phyloP scores from a whole-genome alignment of 345 rosid genomes.

The Acer campestre region DNA sequence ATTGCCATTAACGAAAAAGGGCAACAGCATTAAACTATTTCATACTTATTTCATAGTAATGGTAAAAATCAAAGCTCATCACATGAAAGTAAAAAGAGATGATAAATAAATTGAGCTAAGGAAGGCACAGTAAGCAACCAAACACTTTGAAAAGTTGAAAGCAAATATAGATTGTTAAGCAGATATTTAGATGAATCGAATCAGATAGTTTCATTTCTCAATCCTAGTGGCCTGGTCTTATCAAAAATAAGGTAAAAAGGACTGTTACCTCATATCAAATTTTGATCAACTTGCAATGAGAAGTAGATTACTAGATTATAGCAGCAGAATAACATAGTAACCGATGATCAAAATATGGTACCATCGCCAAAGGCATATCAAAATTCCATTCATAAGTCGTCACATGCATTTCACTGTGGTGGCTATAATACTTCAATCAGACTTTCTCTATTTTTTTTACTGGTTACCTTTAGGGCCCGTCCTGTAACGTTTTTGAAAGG shows the following conservation, averaged over 20 bases:
- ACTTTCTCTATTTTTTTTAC: not conserved
- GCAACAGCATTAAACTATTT: not conserved
- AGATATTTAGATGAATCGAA: not conserved
- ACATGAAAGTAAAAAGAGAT: not conserved
- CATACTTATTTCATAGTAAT: not conserved
- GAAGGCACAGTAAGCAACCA: not conserved
- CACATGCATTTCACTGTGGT: not conserved
- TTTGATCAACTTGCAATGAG: not conserved
- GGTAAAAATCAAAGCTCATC: not conserved
- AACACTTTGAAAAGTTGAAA: constrained; percentile 4
- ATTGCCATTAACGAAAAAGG: not conserved
- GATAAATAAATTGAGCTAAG: not conserved
- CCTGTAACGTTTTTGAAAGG: too few species aligned
- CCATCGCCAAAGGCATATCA: not conserved
- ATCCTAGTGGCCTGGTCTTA: not conserved
- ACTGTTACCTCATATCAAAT: not conserved
- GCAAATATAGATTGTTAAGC: too few species aligned
- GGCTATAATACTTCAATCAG: not conserved
- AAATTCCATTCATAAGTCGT: not conserved
- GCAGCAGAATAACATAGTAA: not conserved
- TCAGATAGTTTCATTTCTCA: not conserved
- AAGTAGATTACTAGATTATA: not conserved
- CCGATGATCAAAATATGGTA: not conserved
- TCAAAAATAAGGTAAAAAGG: not conserved
- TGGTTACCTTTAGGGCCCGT: not conserved